Evolutionary conservation across 1,284 basidiomycete genomes (phyloP).

Genomic region (Irpex rosettiformis): DNA sequence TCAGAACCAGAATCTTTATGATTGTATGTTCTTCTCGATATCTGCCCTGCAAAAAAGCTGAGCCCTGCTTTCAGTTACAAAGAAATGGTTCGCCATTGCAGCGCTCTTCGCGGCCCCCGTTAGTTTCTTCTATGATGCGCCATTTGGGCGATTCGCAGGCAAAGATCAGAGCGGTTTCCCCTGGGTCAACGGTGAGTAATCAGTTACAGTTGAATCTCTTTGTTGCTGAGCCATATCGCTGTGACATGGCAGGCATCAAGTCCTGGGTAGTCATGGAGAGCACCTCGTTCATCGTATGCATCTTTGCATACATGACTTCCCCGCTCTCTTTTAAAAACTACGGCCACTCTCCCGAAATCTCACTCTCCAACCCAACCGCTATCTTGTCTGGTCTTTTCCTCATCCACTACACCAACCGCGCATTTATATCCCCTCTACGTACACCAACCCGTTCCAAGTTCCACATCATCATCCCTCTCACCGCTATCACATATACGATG

Average conservation of each 20-base stretch:
- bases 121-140: slow-evolving; percentile 53
- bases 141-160: slow-evolving; percentile 75
- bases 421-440: slow-evolving; percentile 78
- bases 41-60: background rate
- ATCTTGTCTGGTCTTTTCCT: slow-evolving; percentile 64
- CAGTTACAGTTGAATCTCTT: background rate
- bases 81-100: slow-evolving; percentile 32
- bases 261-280: slow-evolving; percentile 88
- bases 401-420: slow-evolving; percentile 82
- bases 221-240: background rate
- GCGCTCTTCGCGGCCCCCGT: slow-evolving; percentile 27
- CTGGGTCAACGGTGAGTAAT: slow-evolving; percentile 48
- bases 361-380: slow-evolving; percentile 39
- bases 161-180: slow-evolving; percentile 38
- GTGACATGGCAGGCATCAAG: slow-evolving; percentile 36
- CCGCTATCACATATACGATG: slow-evolving; percentile 65
- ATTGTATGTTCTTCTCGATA: background rate
- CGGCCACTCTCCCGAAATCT: slow-evolving; percentile 23
- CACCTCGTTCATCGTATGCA: slow-evolving; percentile 65
- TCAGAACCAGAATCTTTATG: slow-evolving; percentile 9
- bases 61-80: slow-evolving; percentile 20
- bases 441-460: slow-evolving; percentile 78
- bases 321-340: slow-evolving; percentile 34
- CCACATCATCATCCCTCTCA: slow-evolving; percentile 64
- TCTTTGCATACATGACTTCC: slow-evolving; percentile 45